Percentiles rank a stretch among this genome's conserved stretches.
Conservation (phyloP, 2,329 filamentous ascomycete genomes). For the Fusarium verrucosum region DNA sequence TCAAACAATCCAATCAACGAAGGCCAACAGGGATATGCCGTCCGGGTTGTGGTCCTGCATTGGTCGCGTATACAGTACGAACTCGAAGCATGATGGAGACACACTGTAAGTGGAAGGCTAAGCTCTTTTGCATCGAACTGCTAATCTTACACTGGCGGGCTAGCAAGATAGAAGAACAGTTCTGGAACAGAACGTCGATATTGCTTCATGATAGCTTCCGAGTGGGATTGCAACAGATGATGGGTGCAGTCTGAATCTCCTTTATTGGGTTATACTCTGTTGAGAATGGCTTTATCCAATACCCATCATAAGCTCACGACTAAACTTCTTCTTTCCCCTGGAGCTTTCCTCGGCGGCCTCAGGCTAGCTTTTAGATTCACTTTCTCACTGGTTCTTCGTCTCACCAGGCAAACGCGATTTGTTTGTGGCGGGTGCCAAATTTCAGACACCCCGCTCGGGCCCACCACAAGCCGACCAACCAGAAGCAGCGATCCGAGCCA, state of each 20-base stretch:
- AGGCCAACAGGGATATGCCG: slow-evolving; percentile 11
- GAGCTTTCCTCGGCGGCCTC: slow-evolving; percentile 23
- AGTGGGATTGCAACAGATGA: neutral
- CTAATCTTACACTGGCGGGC: neutral
- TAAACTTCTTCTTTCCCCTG: neutral
- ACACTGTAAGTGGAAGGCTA: slow-evolving; percentile 1
- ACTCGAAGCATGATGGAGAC: neutral
- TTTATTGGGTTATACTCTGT: neutral
- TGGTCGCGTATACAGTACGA: slow-evolving; percentile 23
- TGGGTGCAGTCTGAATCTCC: neutral
- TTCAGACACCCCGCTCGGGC: slow-evolving; percentile 15
- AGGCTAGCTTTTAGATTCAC: slow-evolving; percentile 24
- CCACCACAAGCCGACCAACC: slow-evolving; percentile 9
- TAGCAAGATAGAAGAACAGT: neutral
- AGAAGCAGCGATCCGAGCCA: slow-evolving; percentile 1
- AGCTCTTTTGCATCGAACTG: slow-evolving; percentile 1
- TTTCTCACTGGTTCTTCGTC: slow-evolving; percentile 10
- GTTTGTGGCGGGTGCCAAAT: slow-evolving; percentile 40
- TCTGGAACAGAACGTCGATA: neutral
- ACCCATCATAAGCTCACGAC: neutral
- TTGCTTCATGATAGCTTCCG: neutral
- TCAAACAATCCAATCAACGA: slow-evolving; percentile 33
- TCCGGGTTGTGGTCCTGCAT: slow-evolving; percentile 8
- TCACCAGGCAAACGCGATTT: slow-evolving; percentile 28
- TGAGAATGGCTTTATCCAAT: neutral